Evolutionary conservation across 2,329 filamentous ascomycete species (phyloP).

Genomic region (Fusarium tjaetaba): DNA sequence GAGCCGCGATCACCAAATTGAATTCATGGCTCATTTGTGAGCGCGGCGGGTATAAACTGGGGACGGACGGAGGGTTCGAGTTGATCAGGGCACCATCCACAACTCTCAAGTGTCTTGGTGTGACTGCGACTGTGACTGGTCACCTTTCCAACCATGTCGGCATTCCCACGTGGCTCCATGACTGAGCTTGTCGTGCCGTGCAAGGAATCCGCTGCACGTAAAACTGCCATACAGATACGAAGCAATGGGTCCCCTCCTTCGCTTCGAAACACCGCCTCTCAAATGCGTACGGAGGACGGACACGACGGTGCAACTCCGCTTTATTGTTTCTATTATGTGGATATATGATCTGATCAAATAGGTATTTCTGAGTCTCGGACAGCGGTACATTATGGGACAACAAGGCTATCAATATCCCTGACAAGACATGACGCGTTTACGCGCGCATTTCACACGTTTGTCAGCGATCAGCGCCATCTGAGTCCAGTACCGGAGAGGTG

Average conservation of each 20-base stretch:
- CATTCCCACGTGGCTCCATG: slow-evolving; percentile 43
- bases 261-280: slow-evolving; percentile 7
- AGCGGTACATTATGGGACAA: background rate
- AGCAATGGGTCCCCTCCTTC: background rate
- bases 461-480: slow-evolving; percentile 4
- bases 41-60: background rate
- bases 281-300: background rate
- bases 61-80: background rate
- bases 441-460: background rate
- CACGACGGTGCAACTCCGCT: background rate
- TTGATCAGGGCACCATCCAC: background rate
- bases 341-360: slow-evolving; percentile 17
- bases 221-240: slow-evolving; percentile 26
- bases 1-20: slow-evolving; percentile 14
- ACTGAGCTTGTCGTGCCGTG: slow-evolving; percentile 25
- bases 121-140: slow-evolving; percentile 32
- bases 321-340: background rate
- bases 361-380: background rate
- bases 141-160: slow-evolving; percentile 33
- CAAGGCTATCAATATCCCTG: slow-evolving; percentile 1
- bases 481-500: background rate
- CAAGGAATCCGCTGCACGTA: slow-evolving; percentile 31
- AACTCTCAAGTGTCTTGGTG: background rate
- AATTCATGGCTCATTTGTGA: slow-evolving; percentile 18
- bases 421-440: background rate